phyloP scores from a whole-genome alignment of 805 yeast genomes.

The Yarrowia divulgata region DNA sequence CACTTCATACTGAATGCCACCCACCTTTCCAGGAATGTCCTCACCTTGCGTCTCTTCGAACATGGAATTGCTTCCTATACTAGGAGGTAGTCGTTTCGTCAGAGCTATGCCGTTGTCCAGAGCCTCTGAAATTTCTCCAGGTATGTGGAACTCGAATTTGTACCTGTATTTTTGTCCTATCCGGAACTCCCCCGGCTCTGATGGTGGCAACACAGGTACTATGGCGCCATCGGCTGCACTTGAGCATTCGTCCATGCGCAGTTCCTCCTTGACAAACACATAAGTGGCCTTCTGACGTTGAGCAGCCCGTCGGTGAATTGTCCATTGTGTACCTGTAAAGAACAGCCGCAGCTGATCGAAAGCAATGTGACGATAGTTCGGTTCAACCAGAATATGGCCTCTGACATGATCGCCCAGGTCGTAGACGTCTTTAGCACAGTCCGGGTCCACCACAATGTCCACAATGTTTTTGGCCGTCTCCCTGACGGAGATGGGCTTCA shows the following conservation, averaged over 20 bases:
- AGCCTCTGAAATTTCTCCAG: constrained; percentile 20
- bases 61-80: constrained; percentile 33
- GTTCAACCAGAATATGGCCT: constrained; percentile 18
- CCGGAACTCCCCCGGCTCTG: constrained; percentile 14
- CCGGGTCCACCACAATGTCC: constrained; percentile 28
- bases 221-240: not conserved
- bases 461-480: constrained; percentile 32
- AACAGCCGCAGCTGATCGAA: constrained; percentile 18
- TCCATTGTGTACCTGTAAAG: constrained; percentile 21
- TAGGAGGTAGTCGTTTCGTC: constrained; percentile 13
- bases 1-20: constrained; percentile 30
- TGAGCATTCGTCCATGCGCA: constrained; percentile 15
- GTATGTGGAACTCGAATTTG: constrained; percentile 27
- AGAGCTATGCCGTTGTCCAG: constrained; percentile 26
- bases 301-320: constrained; percentile 26
- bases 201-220: not conserved
- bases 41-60: constrained; percentile 27
- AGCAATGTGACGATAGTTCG: constrained; percentile 25
- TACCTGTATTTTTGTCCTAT: constrained; percentile 26
- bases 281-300: constrained; percentile 34
- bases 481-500: constrained; percentile 32
- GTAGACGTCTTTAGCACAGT: constrained; percentile 23
- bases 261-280: constrained; percentile 32
- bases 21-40: constrained; percentile 24
- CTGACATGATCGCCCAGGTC: constrained; percentile 27